Percentiles rank a stretch among this genome's conserved stretches.
These are phyloP conservation scores for Botrytis elliptica DNA, from an alignment of 2,329 filamentous ascomycete genomes.

Conservation along the genomic window DNA sequence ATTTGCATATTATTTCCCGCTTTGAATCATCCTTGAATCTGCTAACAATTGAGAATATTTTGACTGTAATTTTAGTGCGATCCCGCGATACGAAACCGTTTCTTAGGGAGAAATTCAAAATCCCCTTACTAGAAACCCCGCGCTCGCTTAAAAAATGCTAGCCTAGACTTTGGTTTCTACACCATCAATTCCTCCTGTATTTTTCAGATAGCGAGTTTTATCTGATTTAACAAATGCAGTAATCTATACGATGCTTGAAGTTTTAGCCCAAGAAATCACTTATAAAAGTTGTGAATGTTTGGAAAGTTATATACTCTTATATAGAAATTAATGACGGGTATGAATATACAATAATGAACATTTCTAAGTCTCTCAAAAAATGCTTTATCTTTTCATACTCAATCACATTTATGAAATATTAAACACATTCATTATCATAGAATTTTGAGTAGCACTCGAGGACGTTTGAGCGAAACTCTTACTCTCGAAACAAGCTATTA, in stretches of 20 bases:
- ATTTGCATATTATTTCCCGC: neutral
- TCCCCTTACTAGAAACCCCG: neutral
- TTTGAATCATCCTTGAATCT: no score
- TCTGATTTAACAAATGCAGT: neutral
- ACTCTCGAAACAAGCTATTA: neutral
- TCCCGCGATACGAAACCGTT: neutral
- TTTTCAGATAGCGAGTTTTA: accelerated
- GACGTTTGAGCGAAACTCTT: accelerated
- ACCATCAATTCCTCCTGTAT: neutral
- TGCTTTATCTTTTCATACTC: neutral
- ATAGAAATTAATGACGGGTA: neutral
- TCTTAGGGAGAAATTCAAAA: no score
- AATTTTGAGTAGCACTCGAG: neutral
- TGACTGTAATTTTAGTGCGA: neutral
- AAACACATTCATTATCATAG: neutral
- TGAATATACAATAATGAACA: no score
- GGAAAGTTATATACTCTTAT: neutral
- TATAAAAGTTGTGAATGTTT: neutral
- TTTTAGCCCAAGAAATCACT: accelerated
- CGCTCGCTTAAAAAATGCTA: neutral
- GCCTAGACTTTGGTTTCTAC: neutral
- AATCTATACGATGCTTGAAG: accelerated
- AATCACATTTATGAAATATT: neutral
- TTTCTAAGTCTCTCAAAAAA: neutral
- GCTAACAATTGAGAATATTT: accelerated